These are phyloP conservation scores for Pharnaceum exiguum DNA, from an alignment of 148 eudicot genomes.

Conservation along the genomic window DNA sequence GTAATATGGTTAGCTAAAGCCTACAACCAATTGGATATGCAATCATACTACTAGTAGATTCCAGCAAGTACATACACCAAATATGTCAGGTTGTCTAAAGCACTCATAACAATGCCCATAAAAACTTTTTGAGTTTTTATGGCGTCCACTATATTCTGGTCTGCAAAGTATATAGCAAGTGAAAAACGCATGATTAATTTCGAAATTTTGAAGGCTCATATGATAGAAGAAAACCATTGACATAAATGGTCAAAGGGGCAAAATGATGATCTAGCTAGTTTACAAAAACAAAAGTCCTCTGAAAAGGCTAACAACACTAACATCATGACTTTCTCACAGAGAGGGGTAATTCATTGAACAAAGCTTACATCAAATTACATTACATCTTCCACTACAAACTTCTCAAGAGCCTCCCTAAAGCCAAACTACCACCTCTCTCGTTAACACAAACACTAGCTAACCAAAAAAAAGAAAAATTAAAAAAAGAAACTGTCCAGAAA, in stretches of 20 bases:
- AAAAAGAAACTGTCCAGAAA: constrained; percentile 18
- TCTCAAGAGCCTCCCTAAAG: constrained; percentile 11
- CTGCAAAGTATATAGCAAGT: no score
- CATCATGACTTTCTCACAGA: constrained; percentile 15
- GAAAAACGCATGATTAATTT: no score
- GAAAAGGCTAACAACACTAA: constrained; percentile 11
- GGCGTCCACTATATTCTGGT: no score
- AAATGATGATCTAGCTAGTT: constrained; percentile 1
- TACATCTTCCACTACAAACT: constrained; percentile 6
- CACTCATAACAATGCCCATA: no score
- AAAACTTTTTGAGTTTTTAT: no score
- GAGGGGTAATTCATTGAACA: constrained; percentile 13
- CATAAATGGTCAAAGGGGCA: not conserved
- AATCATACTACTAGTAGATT: no score
- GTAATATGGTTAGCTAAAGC: no score
- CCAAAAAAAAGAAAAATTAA: constrained; percentile 5
- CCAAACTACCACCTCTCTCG: constrained; percentile 13
- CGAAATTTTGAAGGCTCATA: no score
- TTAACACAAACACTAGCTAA: constrained; percentile 8
- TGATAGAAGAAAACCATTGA: no score
- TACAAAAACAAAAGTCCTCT: constrained; percentile 6
- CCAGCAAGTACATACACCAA: no score
- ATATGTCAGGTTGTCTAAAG: no score
- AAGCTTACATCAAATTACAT: constrained; percentile 23
- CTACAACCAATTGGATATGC: no score